Evolutionary conservation across 305 asterid genomes (phyloP).

Genomic region (Rubia occidens): DNA sequence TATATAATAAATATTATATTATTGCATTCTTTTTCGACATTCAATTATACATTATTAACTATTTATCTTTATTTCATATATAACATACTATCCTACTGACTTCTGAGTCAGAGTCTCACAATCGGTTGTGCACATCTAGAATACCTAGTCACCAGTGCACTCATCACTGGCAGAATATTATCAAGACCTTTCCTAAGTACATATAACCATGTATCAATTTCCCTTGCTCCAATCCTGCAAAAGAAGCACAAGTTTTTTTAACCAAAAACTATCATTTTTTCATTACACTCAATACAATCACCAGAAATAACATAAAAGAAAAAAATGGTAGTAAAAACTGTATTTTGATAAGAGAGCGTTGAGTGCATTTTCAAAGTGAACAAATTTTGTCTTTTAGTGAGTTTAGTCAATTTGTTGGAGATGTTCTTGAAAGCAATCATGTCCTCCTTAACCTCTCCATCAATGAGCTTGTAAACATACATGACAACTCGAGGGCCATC

Average conservation of each 20-base stretch:
- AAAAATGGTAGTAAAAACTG: background rate
- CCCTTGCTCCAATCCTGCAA: slow-evolving; percentile 81
- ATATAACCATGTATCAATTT: slow-evolving; percentile 62
- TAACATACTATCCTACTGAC: too few species aligned
- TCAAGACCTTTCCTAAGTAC: slow-evolving; percentile 76
- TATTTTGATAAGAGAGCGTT: background rate
- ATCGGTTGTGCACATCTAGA: too few species aligned
- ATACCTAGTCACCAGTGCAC: too few species aligned
- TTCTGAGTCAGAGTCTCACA: too few species aligned
- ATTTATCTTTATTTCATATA: too few species aligned
- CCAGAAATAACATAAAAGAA: background rate
- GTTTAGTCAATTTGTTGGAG: slow-evolving; percentile 9
- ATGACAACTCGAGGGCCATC: slow-evolving; percentile 93
- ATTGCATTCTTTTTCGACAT: too few species aligned
- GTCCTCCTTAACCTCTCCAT: slow-evolving; percentile 97
- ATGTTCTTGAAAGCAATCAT: slow-evolving; percentile 86
- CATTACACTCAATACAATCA: background rate
- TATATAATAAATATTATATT: too few species aligned
- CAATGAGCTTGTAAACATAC: slow-evolving; percentile 86
- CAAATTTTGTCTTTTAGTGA: slow-evolving; percentile 3
- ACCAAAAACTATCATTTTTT: background rate
- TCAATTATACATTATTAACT: too few species aligned
- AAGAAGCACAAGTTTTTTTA: slow-evolving; percentile 47
- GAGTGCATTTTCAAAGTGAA: background rate
- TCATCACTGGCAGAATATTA: slow-evolving; percentile 6